Evolutionary conservation across 1,139 yeast species (phyloP), one percentile per base, ranked within the genome.

Genomic region (Suhomyces guaymorum): DNA sequence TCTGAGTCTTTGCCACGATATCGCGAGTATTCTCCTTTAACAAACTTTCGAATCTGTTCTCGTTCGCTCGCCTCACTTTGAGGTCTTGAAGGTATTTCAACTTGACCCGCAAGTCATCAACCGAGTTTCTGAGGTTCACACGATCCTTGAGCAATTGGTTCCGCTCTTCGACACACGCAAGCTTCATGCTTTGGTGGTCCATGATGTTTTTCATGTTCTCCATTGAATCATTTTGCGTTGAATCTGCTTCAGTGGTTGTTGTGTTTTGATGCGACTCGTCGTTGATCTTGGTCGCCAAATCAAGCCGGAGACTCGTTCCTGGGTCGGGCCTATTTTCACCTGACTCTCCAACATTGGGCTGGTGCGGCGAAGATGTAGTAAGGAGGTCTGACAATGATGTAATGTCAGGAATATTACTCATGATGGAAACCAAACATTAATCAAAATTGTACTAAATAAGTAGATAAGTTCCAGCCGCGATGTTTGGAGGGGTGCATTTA

Each of bases 381-480:
- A 56, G 38, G 14, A 59, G 42, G 41, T 61, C 64, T 15, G 61
- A 54, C 24, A 58, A 47, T 9, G 63, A 46, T 29, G 62, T 55
- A 24, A 55, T 48, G 35, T 59, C 62, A 10, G 46, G 55, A 24
- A 55, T 49, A 38, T 54, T 52, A 41, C 59, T 56, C 63, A 57
- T 55, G 29, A 15, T 23, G 25, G 5, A 7, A n/a, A 7, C 15
- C 15, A 23, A 23, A 23, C n/a, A n/a, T n/a, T n/a, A n/a, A n/a
- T n/a, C n/a, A n/a, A n/a, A n/a, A n/a, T n/a, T n/a, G n/a, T n/a
- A n/a, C n/a, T n/a, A n/a, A n/a, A n/a, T n/a, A n/a, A n/a, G n/a
- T n/a, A n/a, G n/a, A n/a, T n/a, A n/a, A n/a, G n/a, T n/a, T n/a
- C n/a, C n/a, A n/a, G n/a, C n/a, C n/a, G n/a, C n/a, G n/a, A n/a